Percentiles rank a stretch among this genome's conserved stretches.
These are phyloP conservation scores for Yamadazyma triangularis DNA, from an alignment of 1,139 yeast genomes.

Conservation along the genomic window DNA sequence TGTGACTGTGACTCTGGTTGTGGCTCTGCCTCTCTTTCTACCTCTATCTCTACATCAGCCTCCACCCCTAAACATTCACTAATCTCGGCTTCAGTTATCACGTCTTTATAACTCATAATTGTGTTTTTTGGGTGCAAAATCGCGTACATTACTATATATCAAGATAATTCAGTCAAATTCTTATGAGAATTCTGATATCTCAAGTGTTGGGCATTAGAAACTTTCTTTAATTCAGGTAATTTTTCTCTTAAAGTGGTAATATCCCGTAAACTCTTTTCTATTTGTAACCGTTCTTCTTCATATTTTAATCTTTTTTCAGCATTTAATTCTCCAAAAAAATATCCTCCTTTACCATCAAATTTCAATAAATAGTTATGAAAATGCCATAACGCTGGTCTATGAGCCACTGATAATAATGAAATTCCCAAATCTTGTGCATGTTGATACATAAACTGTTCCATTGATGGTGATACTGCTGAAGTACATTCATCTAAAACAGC, in stretches of 20 bases:
- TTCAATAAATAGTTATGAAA: slow-evolving; percentile 80
- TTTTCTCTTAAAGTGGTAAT: slow-evolving; percentile 64
- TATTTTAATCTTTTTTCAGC: slow-evolving; percentile 63
- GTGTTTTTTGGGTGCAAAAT: no score
- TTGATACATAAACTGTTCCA: slow-evolving; percentile 85
- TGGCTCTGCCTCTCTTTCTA: no score
- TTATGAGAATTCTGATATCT: slow-evolving; percentile 18
- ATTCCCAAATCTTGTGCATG: slow-evolving; percentile 80
- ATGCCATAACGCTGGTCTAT: slow-evolving; percentile 89
- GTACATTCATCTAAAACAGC: slow-evolving; percentile 96
- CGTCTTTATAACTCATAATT: no score
- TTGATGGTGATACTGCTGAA: slow-evolving; percentile 85
- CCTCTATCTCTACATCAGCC: no score
- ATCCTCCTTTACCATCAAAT: slow-evolving; percentile 81
- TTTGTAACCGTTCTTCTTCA: slow-evolving; percentile 65
- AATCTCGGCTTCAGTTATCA: no score
- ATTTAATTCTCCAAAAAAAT: slow-evolving; percentile 63
- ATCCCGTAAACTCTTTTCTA: slow-evolving; percentile 63
- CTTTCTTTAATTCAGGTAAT: slow-evolving; percentile 55
- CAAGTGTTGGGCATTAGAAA: slow-evolving; percentile 40
- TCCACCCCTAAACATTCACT: no score
- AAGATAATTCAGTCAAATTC: slow-evolving; percentile 11
- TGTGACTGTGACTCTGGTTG: no score
- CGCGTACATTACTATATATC: no score
- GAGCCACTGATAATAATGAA: slow-evolving; percentile 86